A percentile compares a stretch with the other conserved stretches of the same genome.
phyloP scores from a whole-genome alignment of 1,139 yeast genomes.

The Zygosaccharomyces pseudobailii region DNA sequence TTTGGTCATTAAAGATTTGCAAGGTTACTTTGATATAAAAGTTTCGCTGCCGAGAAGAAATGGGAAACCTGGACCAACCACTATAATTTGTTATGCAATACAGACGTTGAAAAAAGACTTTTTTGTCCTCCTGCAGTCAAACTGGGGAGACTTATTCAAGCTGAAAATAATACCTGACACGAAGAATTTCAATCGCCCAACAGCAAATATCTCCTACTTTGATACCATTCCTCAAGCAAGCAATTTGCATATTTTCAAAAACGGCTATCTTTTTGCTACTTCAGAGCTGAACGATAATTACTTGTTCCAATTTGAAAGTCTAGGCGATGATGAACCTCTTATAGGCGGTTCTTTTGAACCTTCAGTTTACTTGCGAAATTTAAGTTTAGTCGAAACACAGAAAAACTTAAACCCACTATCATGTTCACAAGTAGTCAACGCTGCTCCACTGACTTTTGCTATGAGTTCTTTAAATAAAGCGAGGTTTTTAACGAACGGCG shows the following conservation, averaged over 20 bases:
- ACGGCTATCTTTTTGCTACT: conserved; percentile 73
- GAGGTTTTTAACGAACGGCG: conserved; percentile 26
- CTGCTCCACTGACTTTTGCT: conserved; percentile 25
- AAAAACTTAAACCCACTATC: conserved; percentile 56
- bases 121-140: conserved; percentile 68
- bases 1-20: conserved; percentile 43
- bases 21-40: conserved; percentile 33
- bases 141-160: conserved; percentile 75
- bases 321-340: conserved; percentile 53
- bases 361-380: conserved; percentile 45
- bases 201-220: conserved; percentile 55
- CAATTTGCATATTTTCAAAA: conserved; percentile 55
- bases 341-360: conserved; percentile 32
- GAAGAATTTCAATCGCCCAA: conserved; percentile 34
- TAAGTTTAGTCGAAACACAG: conserved; percentile 52
- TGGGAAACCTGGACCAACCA: conserved; percentile 20
- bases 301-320: conserved; percentile 69
- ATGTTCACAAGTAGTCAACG: conserved; percentile 39
- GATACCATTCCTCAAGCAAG: conserved; percentile 65
- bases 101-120: conserved; percentile 60
- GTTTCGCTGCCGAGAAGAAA: conserved; percentile 51
- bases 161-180: conserved; percentile 48
- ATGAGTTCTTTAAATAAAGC: conserved; percentile 31
- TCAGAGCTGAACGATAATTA: conserved; percentile 57
- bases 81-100: conserved; percentile 50